phyloP scores from a whole-genome alignment of 129 eudicot species.

The Daucus carota region DH1_v3.0 NC_030381.2:45881001-45881500 shows the following conservation, averaged over 20 bases:
- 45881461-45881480: neutral
- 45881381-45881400: constrained; percentile 75
- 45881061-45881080: constrained; percentile 70
- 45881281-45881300: constrained; percentile 73
- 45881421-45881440: constrained; percentile 99
- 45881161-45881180: constrained; percentile 16
- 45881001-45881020: constrained; percentile 32
- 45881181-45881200: constrained; percentile 63
- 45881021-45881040: constrained; percentile 42
- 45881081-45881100: constrained; percentile 74
- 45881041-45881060: constrained; percentile 50
- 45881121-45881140: constrained; percentile 4
- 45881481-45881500: neutral
- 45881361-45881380: constrained; percentile 76
- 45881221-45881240: constrained; percentile 85
- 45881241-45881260: constrained; percentile 99
- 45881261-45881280: constrained; percentile 85
- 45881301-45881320: constrained; percentile 93
- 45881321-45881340: constrained; percentile 59
- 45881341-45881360: constrained; percentile 63
- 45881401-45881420: constrained; percentile 86
- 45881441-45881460: constrained; percentile 56
- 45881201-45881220: constrained; percentile 81
- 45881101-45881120: constrained; percentile 19
- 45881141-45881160: constrained; percentile 10